Percentiles rank a stretch among this genome's conserved stretches.
Evolutionary conservation across 768 basidiomycete species (phyloP).

Genomic region (Wakefieldia striispora): DNA sequence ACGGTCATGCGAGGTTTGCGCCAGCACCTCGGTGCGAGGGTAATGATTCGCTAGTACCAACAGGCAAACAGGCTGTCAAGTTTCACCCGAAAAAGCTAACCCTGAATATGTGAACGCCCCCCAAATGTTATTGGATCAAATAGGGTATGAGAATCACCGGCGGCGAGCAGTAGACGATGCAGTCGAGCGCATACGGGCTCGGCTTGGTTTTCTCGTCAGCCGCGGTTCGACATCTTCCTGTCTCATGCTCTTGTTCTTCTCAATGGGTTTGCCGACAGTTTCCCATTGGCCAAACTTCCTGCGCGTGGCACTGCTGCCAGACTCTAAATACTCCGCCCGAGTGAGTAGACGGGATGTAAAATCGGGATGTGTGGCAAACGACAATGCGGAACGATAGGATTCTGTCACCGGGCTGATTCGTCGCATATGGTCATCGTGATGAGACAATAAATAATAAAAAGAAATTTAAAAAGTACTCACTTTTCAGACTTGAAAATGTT

Average conservation of each 20-base stretch:
- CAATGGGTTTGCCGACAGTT: slow-evolving; percentile 14
- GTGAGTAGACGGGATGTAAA: slow-evolving; percentile 61
- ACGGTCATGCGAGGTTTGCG: slow-evolving; percentile 4
- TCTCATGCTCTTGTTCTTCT: slow-evolving; percentile 22
- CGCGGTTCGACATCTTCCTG: slow-evolving; percentile 27
- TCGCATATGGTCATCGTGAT: slow-evolving; percentile 13
- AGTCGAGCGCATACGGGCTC: slow-evolving; percentile 23
- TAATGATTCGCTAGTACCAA: neutral
- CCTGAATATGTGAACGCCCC: slow-evolving; percentile 18
- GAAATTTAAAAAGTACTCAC: slow-evolving; percentile 46
- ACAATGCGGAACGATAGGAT: slow-evolving; percentile 58
- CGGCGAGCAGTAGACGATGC: slow-evolving; percentile 25
- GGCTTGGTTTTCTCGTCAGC: slow-evolving; percentile 26
- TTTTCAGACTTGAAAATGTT: slow-evolving; percentile 67
- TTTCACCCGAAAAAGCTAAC: slow-evolving; percentile 13
- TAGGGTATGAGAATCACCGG: slow-evolving; percentile 20
- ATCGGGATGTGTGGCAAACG: slow-evolving; percentile 52
- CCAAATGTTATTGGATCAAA: neutral
- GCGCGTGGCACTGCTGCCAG: slow-evolving; percentile 71
- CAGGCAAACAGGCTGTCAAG: neutral
- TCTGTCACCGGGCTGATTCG: slow-evolving; percentile 59
- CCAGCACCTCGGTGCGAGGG: neutral
- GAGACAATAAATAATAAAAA: neutral
- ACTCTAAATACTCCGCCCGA: slow-evolving; percentile 81
- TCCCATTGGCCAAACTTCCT: slow-evolving; percentile 73